phyloP scores from a whole-genome alignment of 371 early-diverging fungal species.

The Mucor sp. region DNA sequence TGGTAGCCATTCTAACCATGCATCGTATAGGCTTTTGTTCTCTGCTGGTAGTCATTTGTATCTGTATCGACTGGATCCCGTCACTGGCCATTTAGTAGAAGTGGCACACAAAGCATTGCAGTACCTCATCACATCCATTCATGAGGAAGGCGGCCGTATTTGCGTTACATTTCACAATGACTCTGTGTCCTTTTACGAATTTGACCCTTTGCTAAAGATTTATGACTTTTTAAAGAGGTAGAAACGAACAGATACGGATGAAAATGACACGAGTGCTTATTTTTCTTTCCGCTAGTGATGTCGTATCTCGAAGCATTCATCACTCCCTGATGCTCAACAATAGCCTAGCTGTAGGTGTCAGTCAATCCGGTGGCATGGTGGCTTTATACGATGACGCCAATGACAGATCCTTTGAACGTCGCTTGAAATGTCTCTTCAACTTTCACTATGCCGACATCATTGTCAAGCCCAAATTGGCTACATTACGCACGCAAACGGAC shows the following conservation, averaged over 20 bases:
- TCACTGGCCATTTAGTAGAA: conserved; percentile 33
- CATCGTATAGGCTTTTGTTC: conserved; percentile 29
- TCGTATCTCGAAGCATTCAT: conserved; percentile 28
- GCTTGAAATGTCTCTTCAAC: conserved; percentile 27
- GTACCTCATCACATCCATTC: conserved; percentile 39
- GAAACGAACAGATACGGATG: not conserved
- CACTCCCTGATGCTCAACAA: conserved; percentile 26
- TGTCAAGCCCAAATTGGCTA: conserved; percentile 24
- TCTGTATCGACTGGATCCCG: conserved; percentile 34
- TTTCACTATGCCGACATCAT: conserved; percentile 44
- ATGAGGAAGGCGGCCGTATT: conserved; percentile 28
- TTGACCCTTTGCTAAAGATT: conserved; percentile 17
- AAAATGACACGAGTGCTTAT: not conserved
- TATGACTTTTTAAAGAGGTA: conserved; percentile 41
- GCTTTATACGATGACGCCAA: conserved; percentile 32
- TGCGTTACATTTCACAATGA: conserved; percentile 40
- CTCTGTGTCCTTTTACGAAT: conserved; percentile 39
- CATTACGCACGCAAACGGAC: conserved; percentile 15
- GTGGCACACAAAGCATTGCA: conserved; percentile 29
- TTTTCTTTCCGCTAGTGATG: conserved; percentile 27
- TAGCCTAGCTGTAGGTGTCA: conserved; percentile 27
- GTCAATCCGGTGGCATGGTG: conserved; percentile 35
- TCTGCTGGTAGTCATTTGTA: conserved; percentile 36
- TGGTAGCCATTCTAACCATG: not conserved
- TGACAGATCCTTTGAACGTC: conserved; percentile 26